Percentiles rank a stretch among this genome's conserved stretches.
Conservation (phyloP, 139 green algal species). For the Asterochloris sp. region DNA sequence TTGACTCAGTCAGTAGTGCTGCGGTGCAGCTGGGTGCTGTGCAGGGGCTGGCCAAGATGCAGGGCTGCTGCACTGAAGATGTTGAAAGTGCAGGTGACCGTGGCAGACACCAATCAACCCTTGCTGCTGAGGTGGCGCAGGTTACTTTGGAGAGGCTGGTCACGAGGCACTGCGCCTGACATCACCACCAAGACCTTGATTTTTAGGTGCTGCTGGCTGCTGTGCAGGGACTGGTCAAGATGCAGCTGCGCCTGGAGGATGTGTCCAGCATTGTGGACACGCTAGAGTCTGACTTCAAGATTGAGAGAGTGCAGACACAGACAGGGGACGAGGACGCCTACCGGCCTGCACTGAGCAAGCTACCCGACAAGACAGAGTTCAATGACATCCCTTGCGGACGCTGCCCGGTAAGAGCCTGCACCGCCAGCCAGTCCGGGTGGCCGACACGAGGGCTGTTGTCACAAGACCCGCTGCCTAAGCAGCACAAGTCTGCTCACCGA, state of each 20-base stretch:
- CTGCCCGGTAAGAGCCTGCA: slow-evolving; percentile 58
- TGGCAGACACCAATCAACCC: too few relatives aligned
- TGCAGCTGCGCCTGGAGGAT: slow-evolving; percentile 67
- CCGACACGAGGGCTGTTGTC: neutral
- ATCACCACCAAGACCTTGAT: neutral
- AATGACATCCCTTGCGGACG: slow-evolving; percentile 81
- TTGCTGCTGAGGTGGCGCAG: too few relatives aligned
- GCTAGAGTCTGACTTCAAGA: slow-evolving; percentile 70
- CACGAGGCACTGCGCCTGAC: too few relatives aligned
- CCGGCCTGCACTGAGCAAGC: slow-evolving; percentile 33
- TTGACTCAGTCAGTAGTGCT: too few relatives aligned
- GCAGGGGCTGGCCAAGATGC: too few relatives aligned
- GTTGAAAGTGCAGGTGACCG: too few relatives aligned
- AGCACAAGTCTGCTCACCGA: too few relatives aligned
- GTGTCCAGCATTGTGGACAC: slow-evolving; percentile 71
- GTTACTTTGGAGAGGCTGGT: too few relatives aligned
- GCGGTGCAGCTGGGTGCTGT: too few relatives aligned
- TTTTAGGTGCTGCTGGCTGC: neutral
- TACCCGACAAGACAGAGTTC: slow-evolving; percentile 52
- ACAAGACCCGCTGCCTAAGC: neutral
- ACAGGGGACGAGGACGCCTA: slow-evolving; percentile 34
- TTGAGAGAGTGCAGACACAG: slow-evolving; percentile 53
- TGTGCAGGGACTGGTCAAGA: slow-evolving; percentile 26
- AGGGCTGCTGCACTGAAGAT: too few relatives aligned
- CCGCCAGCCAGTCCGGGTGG: too few relatives aligned